Evolutionary conservation across 495 filamentous ascomycete species (phyloP).

Genomic region (Entonaema liquescens): DNA sequence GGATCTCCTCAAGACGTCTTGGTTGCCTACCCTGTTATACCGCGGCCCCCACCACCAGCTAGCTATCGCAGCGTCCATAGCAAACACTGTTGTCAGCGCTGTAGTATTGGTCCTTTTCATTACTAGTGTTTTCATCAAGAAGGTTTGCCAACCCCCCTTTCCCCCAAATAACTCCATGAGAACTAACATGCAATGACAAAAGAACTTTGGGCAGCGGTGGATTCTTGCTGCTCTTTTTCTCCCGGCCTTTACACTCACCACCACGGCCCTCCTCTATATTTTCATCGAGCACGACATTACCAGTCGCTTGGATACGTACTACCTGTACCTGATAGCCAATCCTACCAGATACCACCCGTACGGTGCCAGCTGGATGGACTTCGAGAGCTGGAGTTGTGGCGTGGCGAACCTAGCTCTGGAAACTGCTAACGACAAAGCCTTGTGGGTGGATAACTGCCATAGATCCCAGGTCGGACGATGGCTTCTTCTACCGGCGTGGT

Average conservation of each 20-base stretch:
- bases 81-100: background rate
- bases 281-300: background rate
- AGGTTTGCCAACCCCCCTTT: background rate
- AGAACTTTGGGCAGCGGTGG: background rate
- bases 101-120: background rate
- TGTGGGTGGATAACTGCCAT: background rate
- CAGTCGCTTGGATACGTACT: background rate
- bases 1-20: background rate
- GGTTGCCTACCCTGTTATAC: slow-evolving; percentile 2
- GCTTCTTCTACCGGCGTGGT: background rate
- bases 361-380: background rate
- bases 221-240: background rate
- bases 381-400: background rate
- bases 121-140: background rate
- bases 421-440: background rate
- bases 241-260: background rate
- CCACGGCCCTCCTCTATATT: background rate
- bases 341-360: background rate
- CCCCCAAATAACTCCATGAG: background rate
- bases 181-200: background rate
- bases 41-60: slow-evolving; percentile 13
- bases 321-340: background rate
- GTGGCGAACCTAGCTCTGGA: background rate
- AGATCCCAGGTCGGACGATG: background rate
- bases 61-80: slow-evolving; percentile 4